phyloP scores from a whole-genome alignment of 352 stramenopile species.

The Pilasporangium apinafurcum region DNA sequence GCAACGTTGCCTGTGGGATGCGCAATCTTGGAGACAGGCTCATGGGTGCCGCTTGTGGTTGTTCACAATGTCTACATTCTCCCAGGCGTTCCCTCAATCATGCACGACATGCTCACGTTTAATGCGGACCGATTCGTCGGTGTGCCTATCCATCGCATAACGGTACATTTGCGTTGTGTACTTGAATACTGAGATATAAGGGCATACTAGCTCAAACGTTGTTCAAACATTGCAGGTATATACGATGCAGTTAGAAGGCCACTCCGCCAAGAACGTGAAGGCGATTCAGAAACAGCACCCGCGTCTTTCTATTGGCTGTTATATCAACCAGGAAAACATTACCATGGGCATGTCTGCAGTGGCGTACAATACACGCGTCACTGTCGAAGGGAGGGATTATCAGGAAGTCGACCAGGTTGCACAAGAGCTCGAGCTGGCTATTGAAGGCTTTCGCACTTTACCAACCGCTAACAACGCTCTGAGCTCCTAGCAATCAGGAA shows the following conservation, averaged over 20 bases:
- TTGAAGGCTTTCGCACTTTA: too few species aligned
- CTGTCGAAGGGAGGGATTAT: constrained; percentile 48
- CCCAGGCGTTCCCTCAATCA: constrained; percentile 72
- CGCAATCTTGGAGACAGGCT: constrained; percentile 41
- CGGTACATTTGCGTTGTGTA: too few species aligned
- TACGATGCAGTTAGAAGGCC: constrained; percentile 59
- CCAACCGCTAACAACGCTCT: too few species aligned
- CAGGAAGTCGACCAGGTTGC: constrained; percentile 51
- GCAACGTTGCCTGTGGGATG: constrained; percentile 55
- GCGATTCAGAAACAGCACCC: constrained; percentile 61
- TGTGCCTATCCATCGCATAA: constrained; percentile 66
- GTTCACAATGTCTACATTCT: constrained; percentile 84
- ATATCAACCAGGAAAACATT: too few species aligned
- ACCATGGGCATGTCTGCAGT: too few species aligned
- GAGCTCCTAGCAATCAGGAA: too few species aligned
- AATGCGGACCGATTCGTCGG: constrained; percentile 78
- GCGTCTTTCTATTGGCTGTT: constrained; percentile 73
- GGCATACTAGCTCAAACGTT: too few species aligned
- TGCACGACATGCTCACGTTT: constrained; percentile 75
- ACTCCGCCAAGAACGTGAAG: constrained; percentile 54
- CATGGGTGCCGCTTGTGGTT: constrained; percentile 71
- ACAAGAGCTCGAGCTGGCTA: constrained; percentile 36
- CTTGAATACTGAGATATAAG: too few species aligned
- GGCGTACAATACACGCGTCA: constrained; percentile 70
- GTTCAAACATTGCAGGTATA: too few species aligned